These are phyloP conservation scores for Candida khao-thaluensis DNA, from an alignment of 805 yeast species.

Conservation along the genomic window DNA sequence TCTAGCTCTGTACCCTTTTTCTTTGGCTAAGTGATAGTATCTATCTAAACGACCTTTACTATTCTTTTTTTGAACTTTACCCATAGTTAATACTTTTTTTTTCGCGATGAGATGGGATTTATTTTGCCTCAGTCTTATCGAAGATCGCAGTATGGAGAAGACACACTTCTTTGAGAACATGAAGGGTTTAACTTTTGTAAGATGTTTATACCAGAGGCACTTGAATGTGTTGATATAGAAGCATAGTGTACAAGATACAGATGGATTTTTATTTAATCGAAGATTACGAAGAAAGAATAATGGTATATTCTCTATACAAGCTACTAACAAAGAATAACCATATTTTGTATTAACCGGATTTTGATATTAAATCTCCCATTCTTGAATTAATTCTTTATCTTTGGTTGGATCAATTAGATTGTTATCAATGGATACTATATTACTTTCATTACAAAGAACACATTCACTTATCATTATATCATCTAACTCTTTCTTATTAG, in stretches of 20 bases:
- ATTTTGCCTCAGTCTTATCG: neutral
- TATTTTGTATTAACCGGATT: no score
- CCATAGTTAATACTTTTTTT: conserved; percentile 47
- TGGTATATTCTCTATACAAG: no score
- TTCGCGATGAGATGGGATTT: conserved; percentile 13
- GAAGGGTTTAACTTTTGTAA: no score
- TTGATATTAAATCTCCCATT: conserved; percentile 4
- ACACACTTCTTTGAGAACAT: no score
- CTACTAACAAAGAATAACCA: no score
- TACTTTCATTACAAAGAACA: conserved; percentile 71
- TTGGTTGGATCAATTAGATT: conserved; percentile 44
- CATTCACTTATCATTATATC: conserved; percentile 62
- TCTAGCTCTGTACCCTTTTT: conserved; percentile 98
- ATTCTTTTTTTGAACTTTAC: conserved; percentile 89
- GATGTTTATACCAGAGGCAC: no score
- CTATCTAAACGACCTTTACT: conserved; percentile 99
- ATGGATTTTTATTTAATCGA: no score
- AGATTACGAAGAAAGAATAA: no score
- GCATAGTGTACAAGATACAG: no score
- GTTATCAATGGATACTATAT: conserved; percentile 66
- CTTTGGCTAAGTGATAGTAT: conserved; percentile 94
- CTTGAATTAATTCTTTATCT: conserved; percentile 22
- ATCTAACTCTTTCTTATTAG: conserved; percentile 54
- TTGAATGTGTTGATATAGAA: no score
- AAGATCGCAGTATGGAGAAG: no score